Base-by-base conservation (phyloP, 2,329 filamentous ascomycete species). In the Colletotrichum noveboracense region DNA sequence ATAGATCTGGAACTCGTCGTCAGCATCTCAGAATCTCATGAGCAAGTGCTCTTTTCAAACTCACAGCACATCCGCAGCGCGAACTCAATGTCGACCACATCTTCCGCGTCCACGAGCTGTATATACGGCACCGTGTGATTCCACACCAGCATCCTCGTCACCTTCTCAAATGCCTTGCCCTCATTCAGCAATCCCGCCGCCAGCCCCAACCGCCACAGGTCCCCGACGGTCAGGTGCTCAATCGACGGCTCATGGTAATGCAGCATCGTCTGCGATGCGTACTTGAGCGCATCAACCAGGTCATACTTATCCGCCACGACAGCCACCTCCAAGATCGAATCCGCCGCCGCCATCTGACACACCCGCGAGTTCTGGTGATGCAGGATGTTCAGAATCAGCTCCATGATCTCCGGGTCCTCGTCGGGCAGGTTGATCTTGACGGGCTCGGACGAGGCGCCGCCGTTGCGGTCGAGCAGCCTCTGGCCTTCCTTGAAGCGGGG, bases 311-410 rank as follows among this genome's bases (percentile, higher is more conserved):
- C 76, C n/a, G 78, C 80, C 12, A 82, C 58, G 2, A 79, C 71
- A 5, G 83, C 80, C 6, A 85, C 66, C 18, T 80, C 76, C 3
- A 83, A 77, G 8, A 84, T 76, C 24, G 81, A 77, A 4, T 70
- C 26, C n/a, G 83, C 80, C 13, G 76, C 74, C 3, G 85, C 28
- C 24, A 60, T 72, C 56, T 71, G n/a, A 8, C 82, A 82, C 8
- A 85, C 78, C 18, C 78, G 71, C 7, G 74, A 43, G 65, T 80
- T 81, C 13, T 80, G 76, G 12, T 76, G 60, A 65, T 85, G 83
- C 12, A 81, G 81, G 16, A 86, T 81, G 36, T 78, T 79, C 70
- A 85, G 79, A 7, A 85, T 30, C 1, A 84, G 75, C 10, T 77
- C 71, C 75, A 86, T 80, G 3, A 81, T 80, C 5, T 79, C 77